A percentile compares a stretch with the other conserved stretches of the same genome.
Conservation (phyloP, 1,139 yeast species). For the Suhomyces terraborum region DNA sequence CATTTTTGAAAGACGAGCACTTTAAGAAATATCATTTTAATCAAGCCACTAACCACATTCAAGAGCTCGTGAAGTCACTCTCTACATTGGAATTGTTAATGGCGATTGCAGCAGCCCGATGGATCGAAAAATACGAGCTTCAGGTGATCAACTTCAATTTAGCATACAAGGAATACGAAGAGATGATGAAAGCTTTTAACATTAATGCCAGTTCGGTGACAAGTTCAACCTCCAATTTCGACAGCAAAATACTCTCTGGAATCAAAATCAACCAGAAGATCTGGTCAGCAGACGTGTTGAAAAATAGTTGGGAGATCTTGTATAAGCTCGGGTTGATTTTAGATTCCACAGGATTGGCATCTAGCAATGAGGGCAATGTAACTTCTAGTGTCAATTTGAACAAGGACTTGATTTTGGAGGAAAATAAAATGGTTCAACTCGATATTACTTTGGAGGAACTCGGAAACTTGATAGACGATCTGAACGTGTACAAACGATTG, state of each 20-base stretch:
- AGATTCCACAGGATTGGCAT: conserved; percentile 34
- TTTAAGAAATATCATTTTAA: conserved; percentile 27
- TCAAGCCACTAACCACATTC: conserved; percentile 27
- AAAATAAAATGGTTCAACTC: conserved; percentile 49
- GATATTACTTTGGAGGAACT: conserved; percentile 51
- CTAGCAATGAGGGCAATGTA: conserved; percentile 37
- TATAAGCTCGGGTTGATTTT: conserved; percentile 40
- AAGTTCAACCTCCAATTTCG: conserved; percentile 32
- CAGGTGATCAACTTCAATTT: conserved; percentile 69
- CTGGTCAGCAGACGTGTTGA: conserved; percentile 52
- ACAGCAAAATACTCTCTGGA: conserved; percentile 32
- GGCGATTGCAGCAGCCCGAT: conserved; percentile 73
- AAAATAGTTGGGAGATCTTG: conserved; percentile 57
- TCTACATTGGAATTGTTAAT: conserved; percentile 72
- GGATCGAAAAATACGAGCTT: conserved; percentile 58
- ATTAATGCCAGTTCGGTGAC: conserved; percentile 33
- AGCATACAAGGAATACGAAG: conserved; percentile 74
- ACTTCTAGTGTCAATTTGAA: conserved; percentile 34
- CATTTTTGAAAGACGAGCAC: conserved; percentile 36
- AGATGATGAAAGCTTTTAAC: conserved; percentile 52
- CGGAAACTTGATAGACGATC: conserved; percentile 33
- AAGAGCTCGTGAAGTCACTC: conserved; percentile 44
- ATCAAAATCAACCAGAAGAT: conserved; percentile 45
- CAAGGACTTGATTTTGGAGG: conserved; percentile 40
- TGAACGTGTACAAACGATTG: conserved; percentile 33